phyloP scores from a whole-genome alignment of 139 green algal genomes.

The Closterium sp. region DNA sequence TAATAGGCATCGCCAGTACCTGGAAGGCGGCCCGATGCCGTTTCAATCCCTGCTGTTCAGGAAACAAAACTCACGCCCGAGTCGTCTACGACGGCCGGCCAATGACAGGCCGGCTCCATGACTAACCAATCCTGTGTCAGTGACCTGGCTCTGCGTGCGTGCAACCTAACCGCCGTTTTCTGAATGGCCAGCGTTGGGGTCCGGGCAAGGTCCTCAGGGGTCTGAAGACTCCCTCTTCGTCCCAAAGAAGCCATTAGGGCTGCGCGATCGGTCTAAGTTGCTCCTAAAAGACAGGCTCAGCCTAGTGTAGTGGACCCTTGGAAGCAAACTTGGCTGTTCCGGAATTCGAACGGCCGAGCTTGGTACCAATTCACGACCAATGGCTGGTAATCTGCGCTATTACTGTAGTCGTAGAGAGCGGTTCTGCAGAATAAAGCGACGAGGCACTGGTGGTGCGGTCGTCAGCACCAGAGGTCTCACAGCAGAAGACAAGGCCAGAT shows the following conservation, averaged over 20 bases:
- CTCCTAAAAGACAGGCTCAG: too few species aligned
- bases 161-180: not conserved
- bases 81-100: not conserved
- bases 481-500: too few species aligned
- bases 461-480: too few species aligned
- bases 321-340: not conserved
- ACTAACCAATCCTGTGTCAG: not conserved
- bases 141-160: not conserved
- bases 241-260: not conserved
- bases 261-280: not conserved
- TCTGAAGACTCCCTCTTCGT: not conserved
- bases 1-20: not conserved
- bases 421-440: not conserved
- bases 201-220: not conserved
- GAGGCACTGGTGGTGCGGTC: not conserved
- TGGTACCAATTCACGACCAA: not conserved
- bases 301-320: too few species aligned
- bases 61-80: not conserved
- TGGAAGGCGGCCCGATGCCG: not conserved
- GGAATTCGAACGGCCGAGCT: not conserved
- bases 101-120: not conserved
- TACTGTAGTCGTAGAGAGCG: not conserved
- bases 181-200: not conserved
- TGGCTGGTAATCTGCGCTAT: not conserved
- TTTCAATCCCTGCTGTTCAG: not conserved